phyloP scores from a whole-genome alignment of 2,329 filamentous ascomycete species.

The Penicillium sp. region DNA sequence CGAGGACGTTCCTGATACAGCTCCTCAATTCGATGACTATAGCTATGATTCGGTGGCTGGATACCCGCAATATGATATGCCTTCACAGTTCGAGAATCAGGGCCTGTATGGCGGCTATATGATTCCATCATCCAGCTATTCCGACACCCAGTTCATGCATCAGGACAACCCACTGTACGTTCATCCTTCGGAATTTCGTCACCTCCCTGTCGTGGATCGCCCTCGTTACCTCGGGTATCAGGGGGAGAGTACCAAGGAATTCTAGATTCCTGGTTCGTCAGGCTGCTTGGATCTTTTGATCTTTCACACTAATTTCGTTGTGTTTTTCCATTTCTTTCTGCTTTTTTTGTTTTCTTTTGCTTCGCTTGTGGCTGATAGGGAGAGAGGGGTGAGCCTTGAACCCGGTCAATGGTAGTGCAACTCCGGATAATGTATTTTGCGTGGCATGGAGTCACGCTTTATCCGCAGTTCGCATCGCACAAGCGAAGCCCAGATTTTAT shows the following conservation, averaged over 20 bases:
- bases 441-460: slow-evolving; percentile 2
- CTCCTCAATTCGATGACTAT: not conserved
- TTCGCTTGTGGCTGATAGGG: not conserved
- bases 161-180: not conserved
- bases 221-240: not conserved
- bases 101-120: no score
- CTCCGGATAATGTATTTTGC: slow-evolving; percentile 1
- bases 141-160: not conserved
- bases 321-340: not conserved
- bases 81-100: not conserved
- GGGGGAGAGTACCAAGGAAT: not conserved
- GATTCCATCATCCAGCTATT: not conserved
- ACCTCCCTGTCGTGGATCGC: not conserved
- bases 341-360: not conserved
- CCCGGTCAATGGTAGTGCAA: not conserved
- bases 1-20: not conserved
- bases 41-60: not conserved
- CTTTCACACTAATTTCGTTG: no score
- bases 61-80: not conserved
- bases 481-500: not conserved
- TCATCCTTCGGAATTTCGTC: not conserved
- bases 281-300: not conserved
- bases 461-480: not conserved
- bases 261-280: not conserved
- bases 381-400: not conserved